Evolutionary conservation across 495 filamentous ascomycete species (phyloP), one percentile per base, ranked within the genome.

Genomic region (Aspergillus hancockii): DNA sequence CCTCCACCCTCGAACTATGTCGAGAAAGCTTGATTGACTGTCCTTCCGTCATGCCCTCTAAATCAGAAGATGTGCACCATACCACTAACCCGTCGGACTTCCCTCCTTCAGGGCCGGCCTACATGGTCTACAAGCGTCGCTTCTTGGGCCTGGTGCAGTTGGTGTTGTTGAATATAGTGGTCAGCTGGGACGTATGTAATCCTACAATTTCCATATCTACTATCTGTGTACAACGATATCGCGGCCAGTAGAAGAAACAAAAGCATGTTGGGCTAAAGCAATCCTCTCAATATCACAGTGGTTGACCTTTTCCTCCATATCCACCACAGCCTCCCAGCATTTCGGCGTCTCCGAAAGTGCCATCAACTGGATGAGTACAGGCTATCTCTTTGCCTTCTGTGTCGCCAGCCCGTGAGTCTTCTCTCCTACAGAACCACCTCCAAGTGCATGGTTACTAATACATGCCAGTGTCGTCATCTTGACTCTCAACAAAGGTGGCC

Each of bases 281-380:
- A 6, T 4, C 16, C 1, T 5, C 32, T 9, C 13, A 14, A 41
- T 16, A 13, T 16, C 36, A 22, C 54, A 93, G 90, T 98, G 93
- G 93, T 83, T 98, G 60, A 94, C 93, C 31, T 98, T 91, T 75
- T 87, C 93, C 8, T 86, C 94, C 32, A 87, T 96, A 38, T 91
- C 91, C 13, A 85, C 85, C 46, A 88, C 87, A 18, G 82, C 91
- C 0, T 85, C 93, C 3, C 66, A 79, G 38, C 95, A 91, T 77
- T 98, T 94, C 69, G 61, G 74, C 34, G 89, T 90, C 7, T 81
- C 81, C 21, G 85, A 92, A 64, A 88, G 85, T 25, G 84, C 85
- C 14, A 87, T 98, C 73, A 97, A 97, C 71, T 98, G 94, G 94
- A 78, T 96, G 58, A 90, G 87, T 71, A 98, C 91, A 0, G 85